A percentile compares a stretch with the other conserved stretches of the same genome.
Conservation (phyloP, 129 eudicot species). For the Kitagawia praeruptora region DNA sequence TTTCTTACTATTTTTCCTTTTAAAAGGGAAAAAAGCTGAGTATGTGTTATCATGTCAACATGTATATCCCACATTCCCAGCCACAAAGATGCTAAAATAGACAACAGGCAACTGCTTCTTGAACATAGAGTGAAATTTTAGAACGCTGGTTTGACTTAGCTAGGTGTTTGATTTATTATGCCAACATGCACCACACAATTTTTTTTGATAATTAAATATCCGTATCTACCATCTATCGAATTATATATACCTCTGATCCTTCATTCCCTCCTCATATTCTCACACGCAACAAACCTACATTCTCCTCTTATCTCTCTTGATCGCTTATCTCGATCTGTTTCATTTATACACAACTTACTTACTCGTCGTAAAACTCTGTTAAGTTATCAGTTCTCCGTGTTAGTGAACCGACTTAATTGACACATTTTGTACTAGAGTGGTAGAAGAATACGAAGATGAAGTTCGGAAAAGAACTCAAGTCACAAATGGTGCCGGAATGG, state of each 20-base stretch:
- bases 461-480: slow-evolving; percentile 43
- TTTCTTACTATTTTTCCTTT: too few species aligned
- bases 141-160: not conserved
- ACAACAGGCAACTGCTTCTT: not conserved
- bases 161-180: not conserved
- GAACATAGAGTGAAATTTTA: not conserved
- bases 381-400: too few species aligned
- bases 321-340: not conserved
- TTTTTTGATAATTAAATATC: not conserved
- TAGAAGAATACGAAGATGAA: slow-evolving; percentile 18
- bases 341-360: not conserved
- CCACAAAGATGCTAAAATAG: not conserved
- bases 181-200: too few species aligned
- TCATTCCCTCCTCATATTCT: not conserved
- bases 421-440: too few species aligned
- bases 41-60: too few species aligned
- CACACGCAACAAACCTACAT: not conserved
- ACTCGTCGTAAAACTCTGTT: too few species aligned
- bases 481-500: slow-evolving; percentile 83
- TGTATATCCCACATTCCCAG: too few species aligned
- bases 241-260: not conserved
- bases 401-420: too few species aligned
- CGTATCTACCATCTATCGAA: not conserved
- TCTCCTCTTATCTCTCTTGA: not conserved
- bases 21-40: too few species aligned